These are phyloP conservation scores for Beauveria sp. DNA, from an alignment of 2,329 filamentous ascomycete species.

Conservation along the genomic window DNA sequence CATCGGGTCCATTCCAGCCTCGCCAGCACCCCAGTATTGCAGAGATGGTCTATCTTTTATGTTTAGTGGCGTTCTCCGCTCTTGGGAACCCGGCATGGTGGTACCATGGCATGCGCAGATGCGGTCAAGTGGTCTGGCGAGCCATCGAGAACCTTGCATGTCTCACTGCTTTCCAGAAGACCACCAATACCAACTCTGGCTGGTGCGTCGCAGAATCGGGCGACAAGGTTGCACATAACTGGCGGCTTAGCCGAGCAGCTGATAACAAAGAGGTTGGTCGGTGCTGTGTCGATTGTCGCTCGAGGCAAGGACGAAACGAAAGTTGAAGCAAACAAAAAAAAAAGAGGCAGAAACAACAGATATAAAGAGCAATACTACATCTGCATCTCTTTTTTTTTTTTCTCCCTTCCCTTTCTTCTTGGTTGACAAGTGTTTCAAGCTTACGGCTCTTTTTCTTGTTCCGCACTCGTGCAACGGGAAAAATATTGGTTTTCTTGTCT, in stretches of 20 bases:
- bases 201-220: not conserved
- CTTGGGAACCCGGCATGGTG: not conserved
- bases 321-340: no score
- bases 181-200: not conserved
- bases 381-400: no score
- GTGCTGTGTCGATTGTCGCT: no score
- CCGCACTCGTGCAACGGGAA: no score
- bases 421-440: no score
- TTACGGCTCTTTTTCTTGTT: not conserved
- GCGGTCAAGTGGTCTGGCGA: not conserved
- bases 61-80: not conserved
- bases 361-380: no score
- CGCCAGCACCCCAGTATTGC: not conserved
- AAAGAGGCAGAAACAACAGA: no score
- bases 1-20: slow-evolving; percentile 3
- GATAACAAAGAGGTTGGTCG: no score
- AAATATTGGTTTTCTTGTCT: not conserved
- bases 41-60: not conserved
- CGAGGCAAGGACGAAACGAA: no score
- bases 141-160: not conserved
- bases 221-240: not conserved
- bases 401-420: no score
- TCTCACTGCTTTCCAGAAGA: not conserved
- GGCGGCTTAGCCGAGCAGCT: no score
- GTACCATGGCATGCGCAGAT: not conserved